Evolutionary conservation across 2,329 filamentous ascomycete genomes (phyloP).

Genomic region (Aspergillus vadensis): DNA sequence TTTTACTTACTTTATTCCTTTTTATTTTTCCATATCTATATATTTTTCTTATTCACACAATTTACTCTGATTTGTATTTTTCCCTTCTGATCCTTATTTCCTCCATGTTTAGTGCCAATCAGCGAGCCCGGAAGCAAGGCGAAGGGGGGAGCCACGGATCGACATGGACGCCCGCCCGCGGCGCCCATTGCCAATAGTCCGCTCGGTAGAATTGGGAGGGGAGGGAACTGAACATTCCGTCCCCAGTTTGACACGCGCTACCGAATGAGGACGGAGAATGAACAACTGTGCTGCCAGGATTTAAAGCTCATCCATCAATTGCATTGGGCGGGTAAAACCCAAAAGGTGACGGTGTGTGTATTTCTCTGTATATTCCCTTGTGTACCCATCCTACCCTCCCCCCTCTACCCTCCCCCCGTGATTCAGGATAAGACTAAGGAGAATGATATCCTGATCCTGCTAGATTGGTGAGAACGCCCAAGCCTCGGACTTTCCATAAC

Average conservation of each 20-base stretch:
- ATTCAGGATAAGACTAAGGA: neutral
- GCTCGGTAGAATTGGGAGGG: slow-evolving; percentile 30
- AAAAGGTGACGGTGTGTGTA: slow-evolving; percentile 1
- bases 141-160: slow-evolving; percentile 34
- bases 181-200: slow-evolving; percentile 42
- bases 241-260: slow-evolving; percentile 30
- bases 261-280: slow-evolving; percentile 15
- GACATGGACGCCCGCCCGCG: slow-evolving; percentile 36
- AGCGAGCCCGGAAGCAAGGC: slow-evolving; percentile 34
- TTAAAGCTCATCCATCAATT: slow-evolving; percentile 19
- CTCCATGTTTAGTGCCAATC: slow-evolving; percentile 29
- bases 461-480: neutral
- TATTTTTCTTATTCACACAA: neutral
- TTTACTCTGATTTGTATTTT: neutral
- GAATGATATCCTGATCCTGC: neutral
- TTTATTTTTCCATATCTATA: too few relatives aligned
- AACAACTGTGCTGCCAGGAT: slow-evolving; percentile 14
- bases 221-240: slow-evolving; percentile 26
- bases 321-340: slow-evolving; percentile 6
- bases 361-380: neutral
- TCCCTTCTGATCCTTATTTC: neutral
- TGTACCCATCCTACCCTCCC: neutral
- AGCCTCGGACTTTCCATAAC: too few relatives aligned
- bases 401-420: neutral
- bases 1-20: too few relatives aligned